Evolutionary conservation across 768 basidiomycete genomes (phyloP), one percentile per base, ranked within the genome.

Genomic region (Thelephora aurantiotincta): DNA sequence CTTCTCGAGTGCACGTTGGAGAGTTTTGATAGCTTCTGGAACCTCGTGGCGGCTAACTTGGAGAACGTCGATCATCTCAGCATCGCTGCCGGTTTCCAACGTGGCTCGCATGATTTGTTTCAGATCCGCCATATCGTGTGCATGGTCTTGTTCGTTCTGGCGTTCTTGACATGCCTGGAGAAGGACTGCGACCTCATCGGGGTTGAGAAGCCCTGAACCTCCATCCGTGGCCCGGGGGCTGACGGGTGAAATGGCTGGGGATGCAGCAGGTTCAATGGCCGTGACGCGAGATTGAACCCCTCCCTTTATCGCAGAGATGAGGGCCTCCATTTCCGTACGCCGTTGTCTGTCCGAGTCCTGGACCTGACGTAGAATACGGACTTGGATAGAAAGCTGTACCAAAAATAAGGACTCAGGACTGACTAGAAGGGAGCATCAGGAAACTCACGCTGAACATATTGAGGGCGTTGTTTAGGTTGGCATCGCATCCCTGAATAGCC

Each of bases 11-110:
- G 76, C 77, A 19, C 85, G 64, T 63, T 85, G 84, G 14, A 89
- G 67, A 3, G 85, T 79, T 64, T 84, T 85, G 59, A 87, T 77
- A 11, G 83, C 38, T 60, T 89, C 86, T 1, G 80, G 79, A 72
- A 85, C 80, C 59, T 85, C 81, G 41, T 75, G 73, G 42, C 76
- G 65, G 33, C 69, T 69, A 38, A 81, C 72, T 52, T 82, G 75
- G 35, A 86, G 65, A 1, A 79, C 70, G 16, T 69, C 65, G 30
- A 84, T 62, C 70, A 86, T 76, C 53, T 77, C 73, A 7, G 66
- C 72, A 55, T 87, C 85, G 52, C 66, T 78, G 47, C 72, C 72
- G 5, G 73, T 66, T 45, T 69, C 65, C 23, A 83, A 63, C 12
- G 81, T 80, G 1, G 59, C 60, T 5, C 73, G 72, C 68, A 88